Percentiles rank a stretch among this genome's conserved stretches.
Conservation (phyloP, 176 grass and related monocot species). For the Aegilops speltoides region DNA sequence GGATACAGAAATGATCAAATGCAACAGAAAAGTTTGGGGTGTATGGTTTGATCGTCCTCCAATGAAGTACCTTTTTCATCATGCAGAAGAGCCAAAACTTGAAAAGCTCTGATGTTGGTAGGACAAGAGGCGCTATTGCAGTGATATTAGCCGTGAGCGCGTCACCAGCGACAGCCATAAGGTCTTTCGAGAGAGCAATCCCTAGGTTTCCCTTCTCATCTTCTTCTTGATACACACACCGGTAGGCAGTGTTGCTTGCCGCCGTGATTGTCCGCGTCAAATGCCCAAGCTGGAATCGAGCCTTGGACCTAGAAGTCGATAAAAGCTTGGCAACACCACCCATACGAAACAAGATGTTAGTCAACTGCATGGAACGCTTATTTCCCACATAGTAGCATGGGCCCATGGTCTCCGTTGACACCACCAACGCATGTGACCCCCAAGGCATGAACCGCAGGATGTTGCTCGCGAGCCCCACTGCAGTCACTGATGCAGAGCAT, state of each 20-base stretch:
- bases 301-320: not conserved
- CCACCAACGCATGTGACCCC: not conserved
- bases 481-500: not conserved
- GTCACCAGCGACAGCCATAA: not conserved
- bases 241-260: not conserved
- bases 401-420: not conserved
- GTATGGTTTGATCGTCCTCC: not conserved
- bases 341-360: not conserved
- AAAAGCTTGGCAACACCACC: not conserved
- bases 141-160: not conserved
- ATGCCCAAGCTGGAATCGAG: not conserved
- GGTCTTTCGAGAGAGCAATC: not conserved
- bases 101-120: not conserved
- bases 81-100: not conserved
- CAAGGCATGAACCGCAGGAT: not conserved
- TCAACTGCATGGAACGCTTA: not conserved
- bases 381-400: not conserved
- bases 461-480: not conserved
- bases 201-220: not conserved
- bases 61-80: not conserved
- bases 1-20: not conserved
- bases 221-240: not conserved
- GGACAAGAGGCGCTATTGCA: not conserved
- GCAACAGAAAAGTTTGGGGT: not conserved
- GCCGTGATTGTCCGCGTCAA: not conserved